These are phyloP conservation scores for Candida sithepensis DNA, from an alignment of 805 yeast species.

Conservation along the genomic window DNA sequence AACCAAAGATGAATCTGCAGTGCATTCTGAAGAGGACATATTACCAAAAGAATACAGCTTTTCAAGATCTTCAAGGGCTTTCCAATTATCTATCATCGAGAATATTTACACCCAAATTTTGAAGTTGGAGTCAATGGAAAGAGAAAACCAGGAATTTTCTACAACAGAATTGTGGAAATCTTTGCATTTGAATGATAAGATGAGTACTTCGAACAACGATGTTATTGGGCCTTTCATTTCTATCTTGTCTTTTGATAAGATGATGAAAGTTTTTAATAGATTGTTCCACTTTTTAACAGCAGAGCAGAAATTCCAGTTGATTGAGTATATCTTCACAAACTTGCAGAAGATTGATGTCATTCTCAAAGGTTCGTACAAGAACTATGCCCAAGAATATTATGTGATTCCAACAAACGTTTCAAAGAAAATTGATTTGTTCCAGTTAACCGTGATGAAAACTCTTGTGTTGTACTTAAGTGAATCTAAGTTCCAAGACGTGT, in stretches of 20 bases:
- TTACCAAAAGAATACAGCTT: conserved; percentile 31
- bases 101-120: conserved; percentile 72
- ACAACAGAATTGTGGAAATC: conserved; percentile 68
- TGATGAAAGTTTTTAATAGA: conserved; percentile 85
- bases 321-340: conserved; percentile 75
- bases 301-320: conserved; percentile 72
- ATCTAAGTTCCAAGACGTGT: conserved; percentile 73
- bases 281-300: conserved; percentile 75
- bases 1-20: conserved; percentile 26
- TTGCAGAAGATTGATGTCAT: conserved; percentile 77
- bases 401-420: conserved; percentile 50
- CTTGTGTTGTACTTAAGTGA: conserved; percentile 82
- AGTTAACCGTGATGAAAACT: conserved; percentile 76
- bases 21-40: conserved; percentile 16
- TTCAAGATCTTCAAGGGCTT: conserved; percentile 40
- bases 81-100: conserved; percentile 69
- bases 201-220: conserved; percentile 43
- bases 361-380: conserved; percentile 73
- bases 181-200: conserved; percentile 65
- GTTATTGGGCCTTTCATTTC: conserved; percentile 80
- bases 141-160: conserved; percentile 49
- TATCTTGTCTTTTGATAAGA: conserved; percentile 78
- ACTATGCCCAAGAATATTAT: conserved; percentile 40
- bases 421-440: conserved; percentile 72
- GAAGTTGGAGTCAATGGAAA: conserved; percentile 71